phyloP scores from a whole-genome alignment of 805 yeast species.

The Teunomyces barrocoloradensis region DNA sequence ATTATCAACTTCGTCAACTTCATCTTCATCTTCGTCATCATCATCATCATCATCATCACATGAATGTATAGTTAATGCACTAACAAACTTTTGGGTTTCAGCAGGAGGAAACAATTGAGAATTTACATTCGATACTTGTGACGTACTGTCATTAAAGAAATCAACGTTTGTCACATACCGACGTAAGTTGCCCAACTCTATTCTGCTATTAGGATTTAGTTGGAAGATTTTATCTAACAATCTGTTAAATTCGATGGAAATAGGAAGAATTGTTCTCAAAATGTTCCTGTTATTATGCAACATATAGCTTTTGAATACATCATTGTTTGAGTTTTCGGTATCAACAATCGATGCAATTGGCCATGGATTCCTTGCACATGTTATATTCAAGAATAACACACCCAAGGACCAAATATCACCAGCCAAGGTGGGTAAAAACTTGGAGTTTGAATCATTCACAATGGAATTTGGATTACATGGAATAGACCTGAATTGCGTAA shows the following conservation, averaged over 20 bases:
- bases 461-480: conserved; percentile 12
- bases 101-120: conserved; percentile 1
- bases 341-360: conserved; percentile 63
- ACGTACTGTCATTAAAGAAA: conserved; percentile 25
- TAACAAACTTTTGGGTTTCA: conserved; percentile 2
- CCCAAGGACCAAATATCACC: conserved; percentile 91
- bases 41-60: not conserved
- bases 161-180: conserved; percentile 33
- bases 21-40: conserved; percentile 3
- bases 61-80: conserved; percentile 2
- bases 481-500: conserved; percentile 22
- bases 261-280: conserved; percentile 66
- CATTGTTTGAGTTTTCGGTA: conserved; percentile 41
- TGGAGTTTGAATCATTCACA: conserved; percentile 19
- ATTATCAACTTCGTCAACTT: not conserved
- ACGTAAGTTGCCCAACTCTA: conserved; percentile 38
- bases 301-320: conserved; percentile 62
- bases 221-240: conserved; percentile 47
- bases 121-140: not conserved
- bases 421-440: conserved; percentile 61
- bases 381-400: conserved; percentile 72
- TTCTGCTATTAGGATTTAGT: conserved; percentile 50
- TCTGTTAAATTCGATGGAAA: conserved; percentile 58
- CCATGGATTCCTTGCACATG: conserved; percentile 91
- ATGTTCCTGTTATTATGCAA: conserved; percentile 46